phyloP scores from a whole-genome alignment of 2,329 filamentous ascomycete species.

The Aspergillus hortae region DNA sequence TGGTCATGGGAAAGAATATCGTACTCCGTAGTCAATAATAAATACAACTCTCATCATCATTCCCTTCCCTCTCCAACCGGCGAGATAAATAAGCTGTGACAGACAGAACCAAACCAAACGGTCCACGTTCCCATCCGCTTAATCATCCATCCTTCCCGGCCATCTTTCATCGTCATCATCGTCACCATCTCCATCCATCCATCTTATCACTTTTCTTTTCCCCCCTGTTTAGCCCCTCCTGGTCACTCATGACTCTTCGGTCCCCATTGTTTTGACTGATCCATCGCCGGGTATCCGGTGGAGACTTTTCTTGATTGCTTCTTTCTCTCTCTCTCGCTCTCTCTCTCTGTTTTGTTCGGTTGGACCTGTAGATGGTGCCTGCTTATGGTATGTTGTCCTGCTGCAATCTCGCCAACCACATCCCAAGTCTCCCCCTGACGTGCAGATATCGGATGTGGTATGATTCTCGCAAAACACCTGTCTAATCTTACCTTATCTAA shows the following conservation, averaged over 20 bases:
- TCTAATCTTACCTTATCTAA: background rate
- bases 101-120: conserved; percentile 6
- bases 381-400: background rate
- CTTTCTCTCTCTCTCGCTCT: background rate
- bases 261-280: background rate
- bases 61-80: background rate
- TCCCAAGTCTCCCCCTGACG: no score
- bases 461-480: no score
- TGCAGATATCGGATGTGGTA: no score
- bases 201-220: conserved; percentile 16
- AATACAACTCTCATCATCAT: background rate
- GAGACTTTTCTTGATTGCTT: background rate
- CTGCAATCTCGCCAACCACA: no score
- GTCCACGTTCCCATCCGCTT: conserved; percentile 11
- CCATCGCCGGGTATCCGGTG: background rate
- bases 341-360: background rate
- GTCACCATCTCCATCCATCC: conserved; percentile 11
- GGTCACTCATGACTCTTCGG: background rate
- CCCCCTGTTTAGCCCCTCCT: conserved; percentile 4
- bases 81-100: background rate
- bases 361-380: background rate
- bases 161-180: conserved; percentile 17
- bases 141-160: conserved; percentile 13
- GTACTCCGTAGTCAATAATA: no score
- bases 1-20: no score